Percentiles rank a stretch among this genome's conserved stretches.
Evolutionary conservation across 139 green algal genomes (phyloP).

Genomic region (Chlamydomonas schloesseri): DNA sequence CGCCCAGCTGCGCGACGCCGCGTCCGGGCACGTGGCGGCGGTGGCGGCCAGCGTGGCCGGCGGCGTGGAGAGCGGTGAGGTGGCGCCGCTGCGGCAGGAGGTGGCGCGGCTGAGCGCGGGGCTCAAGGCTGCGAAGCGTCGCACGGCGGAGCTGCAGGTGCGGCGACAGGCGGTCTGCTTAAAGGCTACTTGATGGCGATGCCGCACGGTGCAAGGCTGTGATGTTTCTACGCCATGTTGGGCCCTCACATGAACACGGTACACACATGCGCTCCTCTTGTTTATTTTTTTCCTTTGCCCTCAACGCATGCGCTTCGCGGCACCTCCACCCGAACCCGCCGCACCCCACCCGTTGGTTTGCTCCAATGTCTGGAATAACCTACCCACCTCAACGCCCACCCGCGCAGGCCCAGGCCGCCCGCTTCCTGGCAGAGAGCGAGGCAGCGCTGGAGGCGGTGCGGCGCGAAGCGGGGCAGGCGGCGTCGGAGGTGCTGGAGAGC

Average conservation of each 20-base stretch:
- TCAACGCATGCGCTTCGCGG: no score
- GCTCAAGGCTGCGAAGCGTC: neutral
- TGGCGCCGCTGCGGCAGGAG: neutral
- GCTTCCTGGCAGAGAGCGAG: constrained; percentile 10
- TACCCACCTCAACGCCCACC: no score
- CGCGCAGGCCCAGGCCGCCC: constrained; percentile 10
- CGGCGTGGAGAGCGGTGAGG: neutral
- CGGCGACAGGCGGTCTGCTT: neutral
- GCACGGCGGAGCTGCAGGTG: neutral
- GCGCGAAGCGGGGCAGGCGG: constrained; percentile 19
- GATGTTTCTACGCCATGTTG: no score
- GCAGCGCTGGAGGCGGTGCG: constrained; percentile 27
- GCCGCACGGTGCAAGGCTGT: no score
- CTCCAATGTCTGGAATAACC: no score
- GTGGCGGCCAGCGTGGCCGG: neutral
- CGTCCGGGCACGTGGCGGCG: neutral
- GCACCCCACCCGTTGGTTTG: no score
- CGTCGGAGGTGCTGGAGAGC: constrained; percentile 25
- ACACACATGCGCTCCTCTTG: no score
- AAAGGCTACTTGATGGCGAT: no score
- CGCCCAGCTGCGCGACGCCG: constrained; percentile 14
- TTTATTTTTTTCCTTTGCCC: no score
- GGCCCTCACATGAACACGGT: no score
- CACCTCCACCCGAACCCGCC: no score
- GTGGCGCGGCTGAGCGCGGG: neutral